Base-by-base conservation (phyloP, 371 early-diverging fungal genomes). In the Umbelopsis sp. region DNA sequence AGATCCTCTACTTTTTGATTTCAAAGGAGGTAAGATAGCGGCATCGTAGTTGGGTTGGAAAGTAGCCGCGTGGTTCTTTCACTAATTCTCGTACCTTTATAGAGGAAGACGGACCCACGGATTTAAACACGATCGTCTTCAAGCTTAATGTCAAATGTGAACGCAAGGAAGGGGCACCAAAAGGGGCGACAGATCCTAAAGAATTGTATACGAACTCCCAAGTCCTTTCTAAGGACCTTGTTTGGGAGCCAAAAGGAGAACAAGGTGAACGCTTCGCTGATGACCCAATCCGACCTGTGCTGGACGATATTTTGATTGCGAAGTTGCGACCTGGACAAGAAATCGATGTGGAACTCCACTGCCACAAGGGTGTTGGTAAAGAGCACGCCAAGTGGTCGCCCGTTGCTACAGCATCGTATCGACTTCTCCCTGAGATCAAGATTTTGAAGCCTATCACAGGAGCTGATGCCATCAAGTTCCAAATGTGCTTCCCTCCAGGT, bases 381-480 rank as follows among this genome's bases (percentile, higher is more conserved):
- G 97, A 94, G 66, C 99, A 99, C 76, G 96, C 99, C 66, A 99
- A 99, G 73, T 99, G 93, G 91, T 97, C 97, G 10, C 99, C 99
- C 18, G 99, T 99, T 72, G 95, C 96, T 3, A 96, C 97, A 8
- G 99, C 98, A 10, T 93, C 96, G 9, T 99, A 99, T 76, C 91
- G 99, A 50, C 82, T 99, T 52, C 81, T 99, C 65, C 99, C 99
- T 1, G 92, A 93, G 67, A 97, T 99, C 67, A 85, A 88, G 70
- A 88, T 99, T 65, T 81, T 92, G 69, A 78, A 92, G 67, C 94
- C 96, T 38, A 94, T 99, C 69, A 86, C 84, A 0, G 98, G 95
- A 51, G 92, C 95, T 57, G 89, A 89, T 69, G 99, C 99, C 0
- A 78, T 88, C 66, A 91, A 93, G 72, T 94, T 99, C 81, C 87